Evolutionary conservation across 192 early-diverging fungal species (phyloP).

Genomic region (Rhizophagus clarus): DNA sequence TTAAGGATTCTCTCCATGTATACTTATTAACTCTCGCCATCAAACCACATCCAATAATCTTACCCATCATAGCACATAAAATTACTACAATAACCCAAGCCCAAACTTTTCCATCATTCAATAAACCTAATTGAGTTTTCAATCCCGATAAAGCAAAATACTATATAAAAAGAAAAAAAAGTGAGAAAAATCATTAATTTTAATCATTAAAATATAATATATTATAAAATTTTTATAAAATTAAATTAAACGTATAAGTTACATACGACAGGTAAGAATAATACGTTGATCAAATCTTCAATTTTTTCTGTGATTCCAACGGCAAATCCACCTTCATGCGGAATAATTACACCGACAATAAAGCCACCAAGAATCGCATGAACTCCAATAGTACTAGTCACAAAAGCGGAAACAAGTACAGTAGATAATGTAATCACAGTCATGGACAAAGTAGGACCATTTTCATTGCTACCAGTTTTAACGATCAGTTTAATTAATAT

Average conservation of each 20-base stretch:
- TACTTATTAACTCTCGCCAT: conserved; percentile 72
- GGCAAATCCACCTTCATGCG: conserved; percentile 87
- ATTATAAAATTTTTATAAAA: too few relatives aligned
- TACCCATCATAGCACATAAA: conserved; percentile 78
- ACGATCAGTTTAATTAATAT: conserved; percentile 55
- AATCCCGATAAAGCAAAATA: conserved; percentile 94
- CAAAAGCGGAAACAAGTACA: conserved; percentile 72
- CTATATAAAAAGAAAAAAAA: conserved; percentile 8
- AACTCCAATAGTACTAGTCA: conserved; percentile 86
- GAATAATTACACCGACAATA: conserved; percentile 82
- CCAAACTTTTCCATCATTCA: conserved; percentile 71
- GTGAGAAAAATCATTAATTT: too few relatives aligned
- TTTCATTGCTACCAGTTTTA: conserved; percentile 51
- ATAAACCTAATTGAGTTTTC: conserved; percentile 78
- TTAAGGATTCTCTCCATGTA: too few relatives aligned
- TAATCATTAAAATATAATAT: too few relatives aligned
- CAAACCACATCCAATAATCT: conserved; percentile 76
- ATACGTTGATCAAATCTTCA: conserved; percentile 84
- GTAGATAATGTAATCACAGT: conserved; percentile 74
- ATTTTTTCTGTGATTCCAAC: conserved; percentile 89
- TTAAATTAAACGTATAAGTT: too few relatives aligned
- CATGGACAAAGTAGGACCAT: conserved; percentile 56
- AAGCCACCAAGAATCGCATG: conserved; percentile 96
- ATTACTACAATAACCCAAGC: conserved; percentile 78
- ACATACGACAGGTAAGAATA: conserved; percentile 82